Conservation (phyloP, 2,329 filamentous ascomycete genomes). For the Aspergillus bombycis region DNA sequence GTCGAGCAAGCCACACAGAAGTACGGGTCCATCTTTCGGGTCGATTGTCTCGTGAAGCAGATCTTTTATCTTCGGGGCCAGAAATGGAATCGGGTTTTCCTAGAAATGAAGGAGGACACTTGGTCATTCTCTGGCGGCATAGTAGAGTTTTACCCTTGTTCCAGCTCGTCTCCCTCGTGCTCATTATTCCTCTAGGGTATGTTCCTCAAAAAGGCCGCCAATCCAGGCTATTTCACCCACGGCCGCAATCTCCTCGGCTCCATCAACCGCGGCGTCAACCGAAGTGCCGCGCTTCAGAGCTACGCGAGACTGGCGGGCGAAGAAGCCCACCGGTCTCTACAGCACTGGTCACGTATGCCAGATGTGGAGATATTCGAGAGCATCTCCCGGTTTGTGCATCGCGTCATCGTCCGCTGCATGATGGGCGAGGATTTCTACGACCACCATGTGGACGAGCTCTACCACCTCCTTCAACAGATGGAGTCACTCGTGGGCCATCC, state of each 20-base stretch:
- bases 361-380: constrained; percentile 4
- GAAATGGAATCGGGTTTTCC: background rate
- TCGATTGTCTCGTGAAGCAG: background rate
- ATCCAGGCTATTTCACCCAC: constrained; percentile 7
- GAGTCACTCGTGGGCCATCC: no score
- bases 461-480: background rate
- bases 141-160: background rate
- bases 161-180: background rate
- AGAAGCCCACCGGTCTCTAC: background rate
- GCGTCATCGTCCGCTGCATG: constrained; percentile 7
- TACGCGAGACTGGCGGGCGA: background rate
- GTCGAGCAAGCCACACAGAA: background rate
- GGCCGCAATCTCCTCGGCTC: background rate
- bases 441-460: constrained; percentile 5
- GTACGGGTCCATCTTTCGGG: background rate
- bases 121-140: constrained; percentile 7
- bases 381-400: constrained; percentile 6
- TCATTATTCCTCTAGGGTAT: background rate
- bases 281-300: background rate
- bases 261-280: background rate
- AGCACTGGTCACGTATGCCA: background rate
- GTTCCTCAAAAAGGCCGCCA: constrained; percentile 6
- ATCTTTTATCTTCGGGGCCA: background rate
- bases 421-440: constrained; percentile 11
- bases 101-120: background rate